Evolutionary conservation across 2,329 filamentous ascomycete genomes (phyloP).

Genomic region (Lachnellula occidentalis): DNA sequence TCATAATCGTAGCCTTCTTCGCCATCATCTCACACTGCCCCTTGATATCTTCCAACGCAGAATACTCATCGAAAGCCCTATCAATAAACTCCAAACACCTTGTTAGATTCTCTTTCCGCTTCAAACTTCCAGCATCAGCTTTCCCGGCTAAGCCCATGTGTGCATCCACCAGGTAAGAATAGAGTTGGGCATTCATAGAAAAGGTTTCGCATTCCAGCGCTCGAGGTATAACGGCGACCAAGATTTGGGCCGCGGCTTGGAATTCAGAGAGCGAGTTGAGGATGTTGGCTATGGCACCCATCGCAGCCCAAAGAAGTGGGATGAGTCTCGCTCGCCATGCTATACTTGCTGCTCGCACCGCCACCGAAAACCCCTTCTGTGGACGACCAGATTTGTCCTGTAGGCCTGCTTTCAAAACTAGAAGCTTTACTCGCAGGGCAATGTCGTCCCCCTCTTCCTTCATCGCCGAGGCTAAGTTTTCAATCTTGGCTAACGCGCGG

Average conservation of each 20-base stretch:
- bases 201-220: slow-evolving; percentile 56
- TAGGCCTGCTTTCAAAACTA: slow-evolving; percentile 56
- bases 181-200: slow-evolving; percentile 50
- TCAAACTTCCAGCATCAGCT: slow-evolving; percentile 29
- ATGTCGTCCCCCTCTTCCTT: slow-evolving; percentile 55
- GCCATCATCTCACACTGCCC: slow-evolving; percentile 59
- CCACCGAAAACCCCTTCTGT: slow-evolving; percentile 60
- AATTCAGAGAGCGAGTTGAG: slow-evolving; percentile 58
- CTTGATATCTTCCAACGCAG: slow-evolving; percentile 50
- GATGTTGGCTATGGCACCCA: slow-evolving; percentile 51
- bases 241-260: slow-evolving; percentile 46
- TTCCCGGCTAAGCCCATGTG: slow-evolving; percentile 58
- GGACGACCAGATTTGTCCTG: slow-evolving; percentile 54
- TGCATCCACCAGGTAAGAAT: slow-evolving; percentile 56
- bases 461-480: slow-evolving; percentile 43
- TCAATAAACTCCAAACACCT: slow-evolving; percentile 30
- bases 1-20: slow-evolving; percentile 62
- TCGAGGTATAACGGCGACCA: slow-evolving; percentile 59
- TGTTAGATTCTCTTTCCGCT: slow-evolving; percentile 44
- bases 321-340: slow-evolving; percentile 54
- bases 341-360: slow-evolving; percentile 57
- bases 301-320: slow-evolving; percentile 55
- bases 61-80: slow-evolving; percentile 42
- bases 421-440: slow-evolving; percentile 53
- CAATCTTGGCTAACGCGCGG: slow-evolving; percentile 48